Percentiles rank a stretch among this genome's conserved stretches.
These are phyloP conservation scores for Lanmaoa rubissima DNA, from an alignment of 768 basidiomycete genomes.

Conservation along the genomic window DNA sequence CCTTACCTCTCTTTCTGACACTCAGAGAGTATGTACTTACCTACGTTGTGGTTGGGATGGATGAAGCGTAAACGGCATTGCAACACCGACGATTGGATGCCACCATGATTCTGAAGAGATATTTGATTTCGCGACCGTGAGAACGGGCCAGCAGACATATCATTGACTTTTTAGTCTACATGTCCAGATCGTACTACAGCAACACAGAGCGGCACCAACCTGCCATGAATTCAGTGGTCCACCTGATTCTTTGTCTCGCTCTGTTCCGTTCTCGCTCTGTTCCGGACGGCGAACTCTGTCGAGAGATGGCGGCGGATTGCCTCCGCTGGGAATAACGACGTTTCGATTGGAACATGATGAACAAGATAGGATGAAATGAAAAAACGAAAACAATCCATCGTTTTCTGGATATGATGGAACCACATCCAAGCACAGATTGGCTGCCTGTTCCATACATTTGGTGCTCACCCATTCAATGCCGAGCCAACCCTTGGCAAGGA, in stretches of 20 bases:
- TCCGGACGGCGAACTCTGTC: slow-evolving; percentile 7
- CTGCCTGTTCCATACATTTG: background rate
- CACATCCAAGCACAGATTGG: background rate
- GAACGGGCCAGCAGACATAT: background rate
- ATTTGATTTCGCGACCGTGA: background rate
- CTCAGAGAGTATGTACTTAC: no score
- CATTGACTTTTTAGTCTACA: background rate
- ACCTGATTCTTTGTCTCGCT: slow-evolving; percentile 1
- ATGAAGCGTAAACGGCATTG: background rate
- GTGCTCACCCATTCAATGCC: background rate
- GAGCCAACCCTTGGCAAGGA: slow-evolving; percentile 5
- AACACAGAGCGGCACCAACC: no score
- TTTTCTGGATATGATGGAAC: background rate
- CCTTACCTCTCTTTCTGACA: background rate
- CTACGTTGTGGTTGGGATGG: no score
- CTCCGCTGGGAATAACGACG: slow-evolving; percentile 13
- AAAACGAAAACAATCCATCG: background rate
- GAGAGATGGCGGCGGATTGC: slow-evolving; percentile 2
- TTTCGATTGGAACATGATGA: slow-evolving; percentile 8
- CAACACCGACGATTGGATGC: background rate
- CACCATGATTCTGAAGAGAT: background rate
- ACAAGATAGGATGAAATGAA: slow-evolving; percentile 10
- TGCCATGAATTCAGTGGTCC: background rate
- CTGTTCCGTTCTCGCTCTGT: slow-evolving; percentile 11
- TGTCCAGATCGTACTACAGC: background rate